Conservation (phyloP, 305 asterid species). For the Fraxinus dipetala region DNA sequence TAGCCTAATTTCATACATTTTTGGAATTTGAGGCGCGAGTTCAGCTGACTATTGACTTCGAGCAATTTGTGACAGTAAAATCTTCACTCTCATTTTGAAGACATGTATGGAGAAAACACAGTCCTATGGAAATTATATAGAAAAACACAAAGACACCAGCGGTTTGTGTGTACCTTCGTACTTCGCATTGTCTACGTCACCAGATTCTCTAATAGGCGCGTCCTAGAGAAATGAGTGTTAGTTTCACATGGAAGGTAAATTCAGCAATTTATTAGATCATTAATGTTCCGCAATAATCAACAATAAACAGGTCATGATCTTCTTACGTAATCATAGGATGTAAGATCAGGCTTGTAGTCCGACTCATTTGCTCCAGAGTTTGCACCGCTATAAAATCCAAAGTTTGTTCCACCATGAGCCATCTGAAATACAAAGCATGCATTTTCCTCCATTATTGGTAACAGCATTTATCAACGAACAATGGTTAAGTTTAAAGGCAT, state of each 20-base stretch:
- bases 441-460: conserved; percentile 13
- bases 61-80: not conserved
- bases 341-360: conserved; percentile 82
- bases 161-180: conserved; percentile 54
- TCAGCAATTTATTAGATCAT: conserved; percentile 23
- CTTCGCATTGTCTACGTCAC: conserved; percentile 76
- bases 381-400: conserved; percentile 90
- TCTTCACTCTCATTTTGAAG: not conserved
- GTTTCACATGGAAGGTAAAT: conserved; percentile 27
- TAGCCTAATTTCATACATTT: not conserved
- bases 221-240: conserved; percentile 47
- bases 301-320: conserved; percentile 18
- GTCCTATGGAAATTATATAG: not conserved
- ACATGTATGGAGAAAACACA: not conserved
- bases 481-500: conserved; percentile 33
- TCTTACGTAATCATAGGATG: conserved; percentile 96
- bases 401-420: conserved; percentile 95
- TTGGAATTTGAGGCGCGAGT: not conserved
- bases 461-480: conserved; percentile 22
- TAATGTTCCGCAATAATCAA: conserved; percentile 18
- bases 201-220: conserved; percentile 94
- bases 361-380: conserved; percentile 75
- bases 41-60: not conserved
- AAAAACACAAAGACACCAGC: not conserved
- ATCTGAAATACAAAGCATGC: conserved; percentile 44